phyloP scores from a whole-genome alignment of 257 asterid genomes.

The Solanum chilense region DNA sequence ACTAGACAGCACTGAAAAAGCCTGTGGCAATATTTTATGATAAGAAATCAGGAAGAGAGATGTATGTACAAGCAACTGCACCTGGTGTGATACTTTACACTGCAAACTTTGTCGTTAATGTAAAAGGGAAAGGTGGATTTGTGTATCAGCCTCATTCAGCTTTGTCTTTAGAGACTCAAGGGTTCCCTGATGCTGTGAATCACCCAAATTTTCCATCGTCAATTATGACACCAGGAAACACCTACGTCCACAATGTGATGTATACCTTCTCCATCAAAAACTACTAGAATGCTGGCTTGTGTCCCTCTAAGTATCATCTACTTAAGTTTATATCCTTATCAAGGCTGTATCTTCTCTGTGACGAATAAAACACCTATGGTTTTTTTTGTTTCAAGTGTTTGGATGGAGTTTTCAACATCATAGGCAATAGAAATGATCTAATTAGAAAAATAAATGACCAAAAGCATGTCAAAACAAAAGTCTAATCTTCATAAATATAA shows the following conservation, averaged over 20 bases:
- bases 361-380: neutral
- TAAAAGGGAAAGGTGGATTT: no score
- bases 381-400: neutral
- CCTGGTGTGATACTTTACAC: no score
- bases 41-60: neutral
- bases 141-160: no score
- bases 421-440: neutral
- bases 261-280: slow-evolving; percentile 13
- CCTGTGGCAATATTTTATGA: neutral
- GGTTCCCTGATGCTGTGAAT: slow-evolving; percentile 79
- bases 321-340: neutral
- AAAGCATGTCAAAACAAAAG: neutral
- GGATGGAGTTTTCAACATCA: neutral
- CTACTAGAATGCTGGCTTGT: neutral
- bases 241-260: slow-evolving; percentile 41
- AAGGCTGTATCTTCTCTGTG: neutral
- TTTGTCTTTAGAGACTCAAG: no score
- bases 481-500: neutral
- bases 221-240: slow-evolving; percentile 37
- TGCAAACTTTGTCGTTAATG: no score
- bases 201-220: slow-evolving; percentile 60
- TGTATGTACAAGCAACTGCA: no score
- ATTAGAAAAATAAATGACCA: neutral
- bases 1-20: neutral
- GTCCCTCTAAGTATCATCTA: neutral